phyloP scores from a whole-genome alignment of 2,329 filamentous ascomycete genomes.

The Cytospora piceae region DNA sequence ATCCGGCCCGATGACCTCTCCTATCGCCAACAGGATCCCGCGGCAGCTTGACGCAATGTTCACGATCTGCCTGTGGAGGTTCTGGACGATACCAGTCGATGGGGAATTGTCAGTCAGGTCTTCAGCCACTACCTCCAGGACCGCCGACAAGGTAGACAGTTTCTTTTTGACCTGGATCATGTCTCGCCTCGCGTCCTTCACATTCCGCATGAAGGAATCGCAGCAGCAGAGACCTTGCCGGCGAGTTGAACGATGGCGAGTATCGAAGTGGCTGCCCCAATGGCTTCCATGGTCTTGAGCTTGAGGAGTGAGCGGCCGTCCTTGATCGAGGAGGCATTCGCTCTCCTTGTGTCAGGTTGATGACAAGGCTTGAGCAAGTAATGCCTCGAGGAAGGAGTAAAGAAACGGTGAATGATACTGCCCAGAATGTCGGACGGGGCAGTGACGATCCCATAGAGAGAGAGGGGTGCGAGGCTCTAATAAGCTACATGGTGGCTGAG shows the following conservation, averaged over 20 bases:
- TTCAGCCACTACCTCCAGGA: constrained; percentile 6
- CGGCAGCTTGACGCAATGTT: neutral
- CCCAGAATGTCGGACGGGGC: neutral
- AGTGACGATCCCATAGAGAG: neutral
- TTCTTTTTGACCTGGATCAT: constrained; percentile 19
- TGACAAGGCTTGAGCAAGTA: no score
- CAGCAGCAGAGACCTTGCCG: neutral
- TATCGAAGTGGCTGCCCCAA: constrained; percentile 3
- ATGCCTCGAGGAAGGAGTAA: no score
- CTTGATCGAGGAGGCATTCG: neutral
- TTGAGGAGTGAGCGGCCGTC: neutral
- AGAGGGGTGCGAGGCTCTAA: neutral
- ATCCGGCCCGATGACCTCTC: neutral
- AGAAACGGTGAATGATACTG: no score
- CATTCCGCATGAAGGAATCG: constrained; percentile 12
- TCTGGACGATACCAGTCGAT: neutral
- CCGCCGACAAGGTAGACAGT: neutral
- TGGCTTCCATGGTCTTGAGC: constrained; percentile 5
- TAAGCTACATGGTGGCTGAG: neutral
- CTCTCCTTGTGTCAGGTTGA: neutral
- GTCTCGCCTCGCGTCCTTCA: constrained; percentile 17
- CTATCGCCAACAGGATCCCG: neutral
- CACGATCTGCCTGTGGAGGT: constrained; percentile 4
- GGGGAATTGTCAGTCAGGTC: neutral
- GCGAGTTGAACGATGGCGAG: constrained; percentile 8